Conservation (phyloP, 345 rosid genomes). For the Murraya koenigii region DNA sequence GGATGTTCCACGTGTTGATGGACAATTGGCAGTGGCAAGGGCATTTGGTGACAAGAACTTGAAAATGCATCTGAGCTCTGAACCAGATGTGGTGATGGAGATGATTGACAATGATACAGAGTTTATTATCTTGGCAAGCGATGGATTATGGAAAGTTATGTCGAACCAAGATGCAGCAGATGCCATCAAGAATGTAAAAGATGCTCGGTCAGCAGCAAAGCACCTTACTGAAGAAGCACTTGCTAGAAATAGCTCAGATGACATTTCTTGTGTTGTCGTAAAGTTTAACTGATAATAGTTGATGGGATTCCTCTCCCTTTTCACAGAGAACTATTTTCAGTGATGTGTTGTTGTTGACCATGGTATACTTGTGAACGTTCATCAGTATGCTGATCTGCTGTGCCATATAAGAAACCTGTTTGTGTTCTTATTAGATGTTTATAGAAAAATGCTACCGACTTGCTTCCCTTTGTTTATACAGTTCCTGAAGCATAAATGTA, state of each 20-base stretch:
- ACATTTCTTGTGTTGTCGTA: conserved; percentile 81
- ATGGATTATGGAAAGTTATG: conserved; percentile 95
- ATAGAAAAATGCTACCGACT: not conserved
- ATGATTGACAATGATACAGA: conserved; percentile 58
- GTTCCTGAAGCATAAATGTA: not conserved
- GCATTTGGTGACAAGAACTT: conserved; percentile 92
- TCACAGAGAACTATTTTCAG: not conserved
- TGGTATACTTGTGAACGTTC: not conserved
- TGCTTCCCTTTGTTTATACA: not conserved
- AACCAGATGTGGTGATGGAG: conserved; percentile 67
- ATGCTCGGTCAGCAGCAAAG: conserved; percentile 85
- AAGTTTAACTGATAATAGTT: conserved; percentile 47
- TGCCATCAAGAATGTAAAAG: conserved; percentile 58
- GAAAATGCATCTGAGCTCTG: conserved; percentile 86
- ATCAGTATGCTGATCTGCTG: not conserved
- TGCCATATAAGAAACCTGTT: conserved; percentile 1
- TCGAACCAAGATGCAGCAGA: conserved; percentile 84
- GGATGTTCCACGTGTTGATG: conserved; percentile 92
- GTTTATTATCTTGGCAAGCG: conserved; percentile 77
- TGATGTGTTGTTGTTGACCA: not conserved
- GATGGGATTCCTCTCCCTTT: not conserved
- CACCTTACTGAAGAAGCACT: conserved; percentile 80
- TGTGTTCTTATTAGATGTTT: not conserved
- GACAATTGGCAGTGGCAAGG: conserved; percentile 91
- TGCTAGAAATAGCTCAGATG: conserved; percentile 70